Percentiles rank a stretch among this genome's conserved stretches.
Evolutionary conservation across 371 early-diverging fungal genomes (phyloP).

Genomic region (Actinomortierella ambigua): DNA sequence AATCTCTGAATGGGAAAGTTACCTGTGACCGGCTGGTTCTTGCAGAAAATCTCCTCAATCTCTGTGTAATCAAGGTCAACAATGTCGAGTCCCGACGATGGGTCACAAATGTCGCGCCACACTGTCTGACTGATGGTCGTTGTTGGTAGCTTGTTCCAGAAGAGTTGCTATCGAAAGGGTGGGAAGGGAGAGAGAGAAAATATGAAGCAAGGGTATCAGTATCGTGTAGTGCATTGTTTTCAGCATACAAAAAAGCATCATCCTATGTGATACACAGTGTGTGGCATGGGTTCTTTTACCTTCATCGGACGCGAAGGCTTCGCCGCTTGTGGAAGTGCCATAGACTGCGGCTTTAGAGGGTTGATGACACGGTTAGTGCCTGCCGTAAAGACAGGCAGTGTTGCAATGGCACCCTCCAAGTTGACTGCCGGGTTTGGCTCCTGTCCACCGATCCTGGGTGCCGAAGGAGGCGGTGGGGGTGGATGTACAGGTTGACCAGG

Average conservation of each 20-base stretch:
- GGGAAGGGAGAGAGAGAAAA: not conserved
- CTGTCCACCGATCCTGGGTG: conserved; percentile 15
- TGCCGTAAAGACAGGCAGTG: conserved; percentile 33
- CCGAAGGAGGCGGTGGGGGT: conserved; percentile 49
- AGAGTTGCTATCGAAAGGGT: conserved; percentile 50
- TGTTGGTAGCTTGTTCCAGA: conserved; percentile 64
- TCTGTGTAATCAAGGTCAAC: conserved; percentile 41
- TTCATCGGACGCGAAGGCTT: conserved; percentile 46
- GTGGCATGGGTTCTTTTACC: conserved; percentile 9
- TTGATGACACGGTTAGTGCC: conserved; percentile 31
- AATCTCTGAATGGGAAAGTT: too few relatives aligned
- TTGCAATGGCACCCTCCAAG: conserved; percentile 33
- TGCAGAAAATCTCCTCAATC: conserved; percentile 44
- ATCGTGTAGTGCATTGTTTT: too few relatives aligned
- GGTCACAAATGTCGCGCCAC: conserved; percentile 58
- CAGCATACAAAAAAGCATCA: not conserved
- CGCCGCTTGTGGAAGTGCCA: conserved; percentile 27
- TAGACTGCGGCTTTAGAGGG: conserved; percentile 51
- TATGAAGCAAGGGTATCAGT: not conserved
- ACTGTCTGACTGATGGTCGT: conserved; percentile 61
- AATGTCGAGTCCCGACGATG: conserved; percentile 27
- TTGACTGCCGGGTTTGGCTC: conserved; percentile 10
- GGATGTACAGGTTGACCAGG: conserved; percentile 39
- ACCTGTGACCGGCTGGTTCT: conserved; percentile 15
- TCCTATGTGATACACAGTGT: not conserved